These are phyloP conservation scores for Thelonectria blattea DNA, from an alignment of 2,329 filamentous ascomycete genomes.

Conservation along the genomic window DNA sequence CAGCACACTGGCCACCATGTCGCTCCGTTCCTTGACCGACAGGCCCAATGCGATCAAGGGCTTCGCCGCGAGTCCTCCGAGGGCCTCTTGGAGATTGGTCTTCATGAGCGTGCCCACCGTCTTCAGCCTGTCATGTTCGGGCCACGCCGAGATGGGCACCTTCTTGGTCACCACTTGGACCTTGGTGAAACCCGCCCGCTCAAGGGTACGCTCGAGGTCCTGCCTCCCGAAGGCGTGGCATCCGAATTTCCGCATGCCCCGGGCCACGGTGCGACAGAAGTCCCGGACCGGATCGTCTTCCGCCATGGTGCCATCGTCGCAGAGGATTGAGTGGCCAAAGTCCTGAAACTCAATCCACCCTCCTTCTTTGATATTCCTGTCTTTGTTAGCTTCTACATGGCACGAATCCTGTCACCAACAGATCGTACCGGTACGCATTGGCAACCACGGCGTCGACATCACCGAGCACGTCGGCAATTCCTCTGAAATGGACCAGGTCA, in stretches of 20 bases:
- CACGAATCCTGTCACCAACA: neutral
- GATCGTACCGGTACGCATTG: slow-evolving; percentile 43
- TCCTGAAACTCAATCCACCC: slow-evolving; percentile 61
- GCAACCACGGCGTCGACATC: slow-evolving; percentile 56
- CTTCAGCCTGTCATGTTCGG: slow-evolving; percentile 48
- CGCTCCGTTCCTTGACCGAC: slow-evolving; percentile 42
- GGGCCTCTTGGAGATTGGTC: slow-evolving; percentile 48
- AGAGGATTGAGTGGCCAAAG: slow-evolving; percentile 48
- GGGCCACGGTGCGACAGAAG: slow-evolving; percentile 42
- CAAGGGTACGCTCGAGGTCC: slow-evolving; percentile 45
- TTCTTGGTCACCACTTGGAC: slow-evolving; percentile 50
- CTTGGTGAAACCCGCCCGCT: slow-evolving; percentile 52
- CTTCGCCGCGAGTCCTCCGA: slow-evolving; percentile 50
- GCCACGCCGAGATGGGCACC: slow-evolving; percentile 55
- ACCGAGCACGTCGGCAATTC: slow-evolving; percentile 56
- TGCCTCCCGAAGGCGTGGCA: slow-evolving; percentile 46
- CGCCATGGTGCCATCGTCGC: slow-evolving; percentile 53
- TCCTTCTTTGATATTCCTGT: slow-evolving; percentile 51
- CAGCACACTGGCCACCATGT: slow-evolving; percentile 41
- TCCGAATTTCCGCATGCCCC: slow-evolving; percentile 45
- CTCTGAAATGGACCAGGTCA: slow-evolving; percentile 62
- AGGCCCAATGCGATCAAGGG: slow-evolving; percentile 49
- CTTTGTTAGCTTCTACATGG: slow-evolving; percentile 13
- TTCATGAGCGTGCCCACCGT: slow-evolving; percentile 53
- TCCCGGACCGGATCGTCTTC: slow-evolving; percentile 46